Conservation (phyloP, 208 protist genomes). For the Polymyxa betae region DNA sequence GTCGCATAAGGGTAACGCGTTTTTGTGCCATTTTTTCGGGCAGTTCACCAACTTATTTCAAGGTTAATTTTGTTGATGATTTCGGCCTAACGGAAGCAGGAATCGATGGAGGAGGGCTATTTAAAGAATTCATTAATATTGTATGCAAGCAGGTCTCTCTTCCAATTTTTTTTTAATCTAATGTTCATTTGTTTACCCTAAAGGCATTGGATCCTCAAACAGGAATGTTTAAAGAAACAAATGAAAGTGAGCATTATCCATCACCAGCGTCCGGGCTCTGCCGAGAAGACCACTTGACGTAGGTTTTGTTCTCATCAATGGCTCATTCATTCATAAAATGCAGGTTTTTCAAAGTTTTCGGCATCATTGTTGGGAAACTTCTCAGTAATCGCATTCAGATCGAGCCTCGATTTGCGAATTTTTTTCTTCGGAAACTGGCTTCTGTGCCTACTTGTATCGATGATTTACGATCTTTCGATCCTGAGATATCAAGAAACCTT, state of each 20-base stretch:
- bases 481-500: slow-evolving; percentile 4
- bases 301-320: background rate
- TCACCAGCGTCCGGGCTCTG: background rate
- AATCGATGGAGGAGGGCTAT: slow-evolving; percentile 31
- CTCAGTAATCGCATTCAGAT: slow-evolving; percentile 6
- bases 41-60: background rate
- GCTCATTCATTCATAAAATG: background rate
- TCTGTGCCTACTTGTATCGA: background rate
- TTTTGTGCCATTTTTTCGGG: background rate
- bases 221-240: slow-evolving; percentile 26
- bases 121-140: slow-evolving; percentile 16
- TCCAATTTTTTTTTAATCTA: background rate
- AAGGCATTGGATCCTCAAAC: background rate
- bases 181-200: background rate
- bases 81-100: background rate
- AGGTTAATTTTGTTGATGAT: slow-evolving; percentile 17
- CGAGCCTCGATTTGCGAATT: slow-evolving; percentile 11
- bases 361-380: slow-evolving; percentile 16
- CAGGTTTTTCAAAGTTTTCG: background rate
- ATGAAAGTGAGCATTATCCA: background rate
- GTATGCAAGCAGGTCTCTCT: slow-evolving; percentile 11
- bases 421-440: slow-evolving; percentile 27
- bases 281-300: background rate
- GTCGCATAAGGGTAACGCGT: background rate
- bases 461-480: background rate